phyloP scores from a whole-genome alignment of 192 early-diverging fungal species.

The Dimargaris cristalligena region DNA sequence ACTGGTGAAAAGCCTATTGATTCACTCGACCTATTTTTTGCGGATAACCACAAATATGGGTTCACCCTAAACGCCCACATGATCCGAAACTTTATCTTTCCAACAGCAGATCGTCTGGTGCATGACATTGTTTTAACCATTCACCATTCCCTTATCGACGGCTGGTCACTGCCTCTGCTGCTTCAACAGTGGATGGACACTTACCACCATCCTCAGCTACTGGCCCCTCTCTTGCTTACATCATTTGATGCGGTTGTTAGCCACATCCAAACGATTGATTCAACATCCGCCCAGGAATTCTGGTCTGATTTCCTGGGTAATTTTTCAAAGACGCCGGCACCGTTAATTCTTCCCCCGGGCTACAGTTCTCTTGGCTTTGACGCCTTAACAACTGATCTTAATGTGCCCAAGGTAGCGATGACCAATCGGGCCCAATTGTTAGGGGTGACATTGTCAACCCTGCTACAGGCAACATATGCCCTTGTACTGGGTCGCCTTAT shows the following conservation, averaged over 20 bases:
- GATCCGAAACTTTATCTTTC: neutral
- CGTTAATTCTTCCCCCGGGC: neutral
- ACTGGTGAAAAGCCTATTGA: neutral
- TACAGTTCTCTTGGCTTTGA: too few relatives aligned
- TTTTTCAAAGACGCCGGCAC: neutral
- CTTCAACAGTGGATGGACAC: neutral
- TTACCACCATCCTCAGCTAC: neutral
- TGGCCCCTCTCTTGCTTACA: neutral
- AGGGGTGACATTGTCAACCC: neutral
- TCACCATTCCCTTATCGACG: neutral
- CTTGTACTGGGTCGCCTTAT: neutral
- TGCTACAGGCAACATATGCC: neutral
- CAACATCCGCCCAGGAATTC: neutral
- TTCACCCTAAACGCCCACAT: neutral
- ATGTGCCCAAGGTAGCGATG: neutral
- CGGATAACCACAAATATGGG: neutral
- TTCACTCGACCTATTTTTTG: neutral
- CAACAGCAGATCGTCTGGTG: neutral
- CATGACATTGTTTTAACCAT: neutral
- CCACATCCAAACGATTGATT: neutral
- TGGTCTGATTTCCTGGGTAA: neutral
- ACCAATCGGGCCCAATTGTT: neutral
- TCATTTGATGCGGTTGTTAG: neutral
- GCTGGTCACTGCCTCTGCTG: neutral
- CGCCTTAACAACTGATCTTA: too few relatives aligned